Evolutionary conservation across 371 early-diverging fungal genomes (phyloP).

Genomic region (Conidiobolus incongruus): DNA sequence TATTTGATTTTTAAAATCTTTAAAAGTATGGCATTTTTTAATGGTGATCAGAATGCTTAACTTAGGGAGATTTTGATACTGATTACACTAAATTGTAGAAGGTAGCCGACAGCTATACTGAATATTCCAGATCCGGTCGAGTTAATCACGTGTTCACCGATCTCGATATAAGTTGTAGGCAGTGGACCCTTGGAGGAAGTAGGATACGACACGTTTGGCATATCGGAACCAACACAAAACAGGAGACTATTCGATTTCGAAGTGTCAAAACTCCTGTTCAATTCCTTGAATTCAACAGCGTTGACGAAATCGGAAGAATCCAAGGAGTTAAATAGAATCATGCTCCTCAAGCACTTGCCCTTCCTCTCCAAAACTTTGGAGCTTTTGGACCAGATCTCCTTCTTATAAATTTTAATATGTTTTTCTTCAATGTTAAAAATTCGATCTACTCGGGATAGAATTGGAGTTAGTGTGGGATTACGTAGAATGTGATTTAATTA

Average conservation of each 20-base stretch:
- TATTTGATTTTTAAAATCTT: neutral
- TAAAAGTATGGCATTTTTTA: neutral
- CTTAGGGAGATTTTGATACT: conserved; percentile 32
- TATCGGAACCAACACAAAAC: neutral
- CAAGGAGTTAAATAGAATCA: conserved; percentile 2
- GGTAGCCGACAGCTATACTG: conserved; percentile 56
- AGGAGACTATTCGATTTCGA: conserved; percentile 13
- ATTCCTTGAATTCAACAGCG: neutral
- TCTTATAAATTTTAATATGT: too few species aligned
- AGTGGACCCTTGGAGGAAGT: neutral
- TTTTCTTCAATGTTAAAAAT: too few species aligned
- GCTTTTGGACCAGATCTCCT: too few species aligned
- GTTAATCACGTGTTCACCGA: conserved; percentile 66
- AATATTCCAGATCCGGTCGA: conserved; percentile 49
- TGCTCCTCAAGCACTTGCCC: conserved; percentile 1
- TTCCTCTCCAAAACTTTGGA: too few species aligned
- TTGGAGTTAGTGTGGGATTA: too few species aligned
- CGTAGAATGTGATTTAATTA: too few species aligned
- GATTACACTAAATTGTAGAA: conserved; percentile 18
- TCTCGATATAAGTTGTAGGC: conserved; percentile 11
- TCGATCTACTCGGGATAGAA: too few species aligned
- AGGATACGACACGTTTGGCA: neutral
- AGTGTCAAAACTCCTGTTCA: conserved; percentile 4
- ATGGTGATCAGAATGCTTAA: conserved; percentile 20
- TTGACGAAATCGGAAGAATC: neutral